A percentile compares a stretch with the other conserved stretches of the same genome.
phyloP scores from a whole-genome alignment of 768 basidiomycete species.

The Auricularia heimuer region DNA sequence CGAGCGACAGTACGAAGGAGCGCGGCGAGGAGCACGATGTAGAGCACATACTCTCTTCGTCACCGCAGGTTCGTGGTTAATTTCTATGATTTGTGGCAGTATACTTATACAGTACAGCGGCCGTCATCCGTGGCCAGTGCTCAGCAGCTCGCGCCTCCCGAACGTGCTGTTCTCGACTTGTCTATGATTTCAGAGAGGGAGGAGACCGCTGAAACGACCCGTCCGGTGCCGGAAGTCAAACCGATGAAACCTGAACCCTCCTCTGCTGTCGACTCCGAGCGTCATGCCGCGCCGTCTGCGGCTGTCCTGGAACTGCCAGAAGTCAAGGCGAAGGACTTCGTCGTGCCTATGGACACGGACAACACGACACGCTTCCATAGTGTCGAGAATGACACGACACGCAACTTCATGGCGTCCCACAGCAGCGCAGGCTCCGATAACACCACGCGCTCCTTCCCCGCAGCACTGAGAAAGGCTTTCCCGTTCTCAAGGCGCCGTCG shows the following conservation, averaged over 20 bases:
- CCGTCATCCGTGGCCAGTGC: background rate
- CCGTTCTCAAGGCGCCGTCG: background rate
- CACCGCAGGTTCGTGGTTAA: no score
- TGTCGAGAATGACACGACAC: background rate
- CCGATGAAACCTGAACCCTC: background rate
- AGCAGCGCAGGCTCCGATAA: background rate
- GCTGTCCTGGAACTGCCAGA: background rate
- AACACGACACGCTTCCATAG: background rate
- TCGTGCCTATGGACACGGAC: background rate
- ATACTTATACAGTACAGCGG: no score
- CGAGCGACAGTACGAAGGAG: background rate
- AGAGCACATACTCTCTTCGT: background rate
- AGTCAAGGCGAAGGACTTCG: background rate
- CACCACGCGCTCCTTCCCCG: background rate
- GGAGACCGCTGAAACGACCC: conserved; percentile 35
- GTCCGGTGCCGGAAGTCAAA: conserved; percentile 1
- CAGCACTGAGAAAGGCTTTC: background rate
- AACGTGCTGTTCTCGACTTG: conserved; percentile 32
- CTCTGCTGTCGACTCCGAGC: background rate
- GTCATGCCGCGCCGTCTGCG: background rate
- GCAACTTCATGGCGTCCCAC: background rate
- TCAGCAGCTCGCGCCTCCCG: conserved; percentile 11
- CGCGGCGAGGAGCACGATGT: background rate
- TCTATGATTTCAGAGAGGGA: conserved; percentile 70
- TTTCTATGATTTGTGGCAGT: no score